These are phyloP conservation scores for Amoebophrya sp. DNA, from an alignment of 169 alveolate species.

Conservation along the genomic window DNA sequence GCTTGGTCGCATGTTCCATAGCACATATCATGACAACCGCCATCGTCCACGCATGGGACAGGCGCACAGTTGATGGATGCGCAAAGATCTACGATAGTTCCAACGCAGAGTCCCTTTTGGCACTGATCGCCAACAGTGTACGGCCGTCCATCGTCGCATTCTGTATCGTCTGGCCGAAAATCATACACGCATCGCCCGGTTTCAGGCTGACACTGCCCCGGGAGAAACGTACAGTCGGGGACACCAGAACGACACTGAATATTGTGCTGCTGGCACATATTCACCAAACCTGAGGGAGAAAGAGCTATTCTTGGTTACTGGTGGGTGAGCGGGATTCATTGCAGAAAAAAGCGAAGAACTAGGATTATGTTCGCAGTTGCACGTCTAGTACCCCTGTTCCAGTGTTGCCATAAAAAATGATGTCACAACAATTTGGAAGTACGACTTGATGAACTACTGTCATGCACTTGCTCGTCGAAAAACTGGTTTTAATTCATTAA, in stretches of 20 bases:
- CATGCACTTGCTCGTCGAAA: no score
- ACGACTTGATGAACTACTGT: no score
- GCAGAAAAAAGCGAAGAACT: no score
- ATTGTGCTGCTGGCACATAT: slow-evolving; percentile 21
- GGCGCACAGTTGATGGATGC: not conserved
- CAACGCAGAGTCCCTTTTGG: not conserved
- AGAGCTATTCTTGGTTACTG: not conserved
- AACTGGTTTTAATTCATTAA: no score
- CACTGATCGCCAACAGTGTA: slow-evolving; percentile 16
- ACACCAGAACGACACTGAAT: not conserved
- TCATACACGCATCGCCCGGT: not conserved
- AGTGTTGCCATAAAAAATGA: no score
- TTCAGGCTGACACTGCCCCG: not conserved
- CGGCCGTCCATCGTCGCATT: not conserved
- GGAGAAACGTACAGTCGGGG: not conserved
- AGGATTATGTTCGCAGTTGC: no score
- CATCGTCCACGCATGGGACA: not conserved
- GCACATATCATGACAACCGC: not conserved
- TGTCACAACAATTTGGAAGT: no score
- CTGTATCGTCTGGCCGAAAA: not conserved
- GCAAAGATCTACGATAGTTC: not conserved
- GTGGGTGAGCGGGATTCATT: not conserved
- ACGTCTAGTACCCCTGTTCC: no score
- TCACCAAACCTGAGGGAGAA: not conserved
- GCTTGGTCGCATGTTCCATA: not conserved